phyloP scores from a whole-genome alignment of 495 filamentous ascomycete species.

The Xylaria venustula region DNA sequence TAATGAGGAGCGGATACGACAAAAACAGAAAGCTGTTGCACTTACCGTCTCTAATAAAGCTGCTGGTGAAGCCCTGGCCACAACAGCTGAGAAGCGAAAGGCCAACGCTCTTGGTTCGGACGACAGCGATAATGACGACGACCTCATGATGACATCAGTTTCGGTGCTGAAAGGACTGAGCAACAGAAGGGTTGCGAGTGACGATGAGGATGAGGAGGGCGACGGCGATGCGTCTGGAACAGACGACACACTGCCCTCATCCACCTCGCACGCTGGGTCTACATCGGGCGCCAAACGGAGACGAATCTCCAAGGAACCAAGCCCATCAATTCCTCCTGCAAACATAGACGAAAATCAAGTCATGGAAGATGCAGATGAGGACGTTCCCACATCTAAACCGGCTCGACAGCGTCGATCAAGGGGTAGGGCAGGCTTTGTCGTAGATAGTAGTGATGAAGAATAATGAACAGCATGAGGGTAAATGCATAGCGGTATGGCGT shows the following conservation, averaged over 20 bases:
- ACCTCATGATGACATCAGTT: constrained; percentile 15
- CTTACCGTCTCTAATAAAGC: not conserved
- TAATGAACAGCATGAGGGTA: constrained; percentile 24
- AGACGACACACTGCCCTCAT: constrained; percentile 28
- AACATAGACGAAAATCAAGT: constrained; percentile 22
- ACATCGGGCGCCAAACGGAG: constrained; percentile 23
- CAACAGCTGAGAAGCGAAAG: constrained; percentile 26
- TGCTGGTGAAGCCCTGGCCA: constrained; percentile 14
- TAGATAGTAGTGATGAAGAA: constrained; percentile 58
- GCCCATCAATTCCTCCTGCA: not conserved
- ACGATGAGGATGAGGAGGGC: constrained; percentile 28
- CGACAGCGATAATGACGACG: constrained; percentile 35
- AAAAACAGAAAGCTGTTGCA: constrained; percentile 38
- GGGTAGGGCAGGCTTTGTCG: constrained; percentile 50
- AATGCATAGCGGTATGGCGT: constrained; percentile 7
- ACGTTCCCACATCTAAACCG: constrained; percentile 27
- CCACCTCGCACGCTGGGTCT: constrained; percentile 20
- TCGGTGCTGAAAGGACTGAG: constrained; percentile 13
- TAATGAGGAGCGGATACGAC: constrained; percentile 44
- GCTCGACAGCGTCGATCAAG: constrained; percentile 33
- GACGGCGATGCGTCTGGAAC: constrained; percentile 26
- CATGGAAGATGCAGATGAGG: constrained; percentile 33
- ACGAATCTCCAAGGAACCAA: constrained; percentile 21
- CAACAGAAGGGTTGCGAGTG: constrained; percentile 9
- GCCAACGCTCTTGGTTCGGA: constrained; percentile 14